Percentiles rank a stretch among this genome's conserved stretches.
phyloP scores from a whole-genome alignment of 331 rosid species.

The Phaseolus coccineus region DNA sequence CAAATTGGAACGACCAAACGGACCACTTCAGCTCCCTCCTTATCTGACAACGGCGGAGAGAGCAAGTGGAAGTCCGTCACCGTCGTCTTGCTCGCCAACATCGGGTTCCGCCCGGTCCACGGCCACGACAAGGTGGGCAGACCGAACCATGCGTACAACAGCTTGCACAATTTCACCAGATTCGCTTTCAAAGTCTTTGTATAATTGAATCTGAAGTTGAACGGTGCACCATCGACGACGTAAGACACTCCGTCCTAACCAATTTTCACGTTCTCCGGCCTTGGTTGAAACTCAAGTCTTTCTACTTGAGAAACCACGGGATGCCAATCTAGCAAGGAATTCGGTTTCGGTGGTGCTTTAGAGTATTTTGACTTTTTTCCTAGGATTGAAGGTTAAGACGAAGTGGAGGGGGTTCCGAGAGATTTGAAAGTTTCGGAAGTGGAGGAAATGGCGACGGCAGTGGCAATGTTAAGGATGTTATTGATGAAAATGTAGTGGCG shows the following conservation, averaged over 20 bases:
- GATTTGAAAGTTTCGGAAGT: slow-evolving; percentile 50
- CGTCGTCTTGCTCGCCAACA: slow-evolving; percentile 70
- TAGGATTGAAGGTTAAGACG: slow-evolving; percentile 58
- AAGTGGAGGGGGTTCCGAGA: slow-evolving; percentile 79
- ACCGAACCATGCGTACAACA: slow-evolving; percentile 63
- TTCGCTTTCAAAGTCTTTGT: slow-evolving; percentile 74
- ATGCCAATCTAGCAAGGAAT: slow-evolving; percentile 30
- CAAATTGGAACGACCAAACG: slow-evolving; percentile 65
- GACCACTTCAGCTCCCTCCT: slow-evolving; percentile 68
- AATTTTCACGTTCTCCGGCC: slow-evolving; percentile 56
- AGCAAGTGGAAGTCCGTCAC: slow-evolving; percentile 68
- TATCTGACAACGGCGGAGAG: slow-evolving; percentile 63
- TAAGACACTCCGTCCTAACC: slow-evolving; percentile 61
- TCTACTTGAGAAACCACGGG: slow-evolving; percentile 13
- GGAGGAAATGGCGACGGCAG: slow-evolving; percentile 47
- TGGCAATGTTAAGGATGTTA: slow-evolving; percentile 57
- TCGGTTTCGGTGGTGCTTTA: slow-evolving; percentile 56
- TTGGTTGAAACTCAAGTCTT: slow-evolving; percentile 24
- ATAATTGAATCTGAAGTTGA: slow-evolving; percentile 86
- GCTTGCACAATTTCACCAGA: slow-evolving; percentile 73
- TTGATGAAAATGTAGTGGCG: slow-evolving; percentile 75
- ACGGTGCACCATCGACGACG: slow-evolving; percentile 59
- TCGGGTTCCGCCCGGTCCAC: slow-evolving; percentile 81
- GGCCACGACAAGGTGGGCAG: slow-evolving; percentile 69
- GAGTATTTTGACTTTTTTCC: slow-evolving; percentile 77